Evolutionary conservation across 1,139 yeast species (phyloP).

Genomic region (Magnusiomyces magnusii): DNA sequence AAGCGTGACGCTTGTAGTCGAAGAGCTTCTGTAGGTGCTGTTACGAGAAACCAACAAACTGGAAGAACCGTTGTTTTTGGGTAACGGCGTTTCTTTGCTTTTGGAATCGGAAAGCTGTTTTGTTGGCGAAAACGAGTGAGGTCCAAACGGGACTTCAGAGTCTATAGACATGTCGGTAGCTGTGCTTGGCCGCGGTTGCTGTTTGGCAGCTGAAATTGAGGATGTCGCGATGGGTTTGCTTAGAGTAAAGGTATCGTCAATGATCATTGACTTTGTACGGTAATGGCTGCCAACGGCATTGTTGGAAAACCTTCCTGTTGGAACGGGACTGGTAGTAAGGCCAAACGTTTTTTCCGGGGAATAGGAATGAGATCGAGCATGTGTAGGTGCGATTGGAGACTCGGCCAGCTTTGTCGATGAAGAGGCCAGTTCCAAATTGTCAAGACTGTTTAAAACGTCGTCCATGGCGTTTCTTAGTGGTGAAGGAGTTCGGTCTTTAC

Average conservation of each 20-base stretch:
- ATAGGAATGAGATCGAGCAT: neutral
- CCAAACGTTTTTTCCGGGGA: neutral
- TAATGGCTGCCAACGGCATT: neutral
- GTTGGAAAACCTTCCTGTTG: neutral
- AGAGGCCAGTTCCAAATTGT: conserved; percentile 21
- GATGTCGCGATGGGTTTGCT: neutral
- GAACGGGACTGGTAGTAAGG: neutral
- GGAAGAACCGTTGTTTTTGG: neutral
- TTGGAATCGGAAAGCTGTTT: conserved; percentile 1
- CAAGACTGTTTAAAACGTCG: conserved; percentile 31
- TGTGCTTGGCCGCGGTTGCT: neutral
- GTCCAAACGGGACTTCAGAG: conserved; percentile 25
- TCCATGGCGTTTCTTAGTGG: conserved; percentile 38
- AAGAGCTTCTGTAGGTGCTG: conserved; percentile 24
- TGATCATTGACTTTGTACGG: neutral
- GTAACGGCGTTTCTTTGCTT: conserved; percentile 1
- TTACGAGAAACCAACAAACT: conserved; percentile 15
- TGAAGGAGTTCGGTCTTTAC: conserved; percentile 43
- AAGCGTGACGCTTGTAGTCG: conserved; percentile 23
- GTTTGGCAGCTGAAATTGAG: neutral
- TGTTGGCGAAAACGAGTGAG: conserved; percentile 19
- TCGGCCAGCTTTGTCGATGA: neutral
- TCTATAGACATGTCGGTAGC: neutral
- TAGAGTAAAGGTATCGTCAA: neutral
- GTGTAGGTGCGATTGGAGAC: neutral